These are phyloP conservation scores for Picea abies DNA, from an alignment of 83 land plant genomes.

Conservation along the genomic window DNA sequence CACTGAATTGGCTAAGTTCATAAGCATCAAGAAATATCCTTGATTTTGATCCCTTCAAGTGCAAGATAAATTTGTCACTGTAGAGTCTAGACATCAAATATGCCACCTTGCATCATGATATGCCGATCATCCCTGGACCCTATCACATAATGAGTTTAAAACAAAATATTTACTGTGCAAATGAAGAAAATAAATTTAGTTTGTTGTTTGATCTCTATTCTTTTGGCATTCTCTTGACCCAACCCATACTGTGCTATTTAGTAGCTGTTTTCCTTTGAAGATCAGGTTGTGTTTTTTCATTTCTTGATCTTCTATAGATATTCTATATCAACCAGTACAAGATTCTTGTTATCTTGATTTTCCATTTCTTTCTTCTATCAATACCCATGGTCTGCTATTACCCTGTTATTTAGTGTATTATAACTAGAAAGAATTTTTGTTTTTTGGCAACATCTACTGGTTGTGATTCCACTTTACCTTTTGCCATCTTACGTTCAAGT, in stretches of 20 bases:
- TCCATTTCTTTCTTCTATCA: background rate
- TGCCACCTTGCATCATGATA: too few relatives aligned
- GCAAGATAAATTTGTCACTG: background rate
- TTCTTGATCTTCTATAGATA: too few relatives aligned
- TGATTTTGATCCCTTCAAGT: background rate
- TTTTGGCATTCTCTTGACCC: background rate
- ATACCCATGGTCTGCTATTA: background rate
- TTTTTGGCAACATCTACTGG: background rate
- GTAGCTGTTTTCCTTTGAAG: background rate
- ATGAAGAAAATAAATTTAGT: background rate
- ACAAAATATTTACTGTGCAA: background rate
- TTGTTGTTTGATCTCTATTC: background rate
- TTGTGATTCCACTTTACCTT: background rate
- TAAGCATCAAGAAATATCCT: too few relatives aligned
- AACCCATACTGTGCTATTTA: background rate
- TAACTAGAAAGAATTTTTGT: background rate
- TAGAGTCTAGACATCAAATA: too few relatives aligned
- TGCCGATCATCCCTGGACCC: too few relatives aligned
- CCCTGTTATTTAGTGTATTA: background rate
- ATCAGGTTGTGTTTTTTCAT: too few relatives aligned
- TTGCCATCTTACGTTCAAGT: too few relatives aligned
- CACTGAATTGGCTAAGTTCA: too few relatives aligned
- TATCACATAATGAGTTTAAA: too few relatives aligned
- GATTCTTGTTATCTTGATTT: background rate
- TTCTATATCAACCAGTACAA: background rate